A percentile compares a stretch with the other conserved stretches of the same genome.
phyloP scores from a whole-genome alignment of 345 rosid genomes.

The Durio zibethinus region DNA sequence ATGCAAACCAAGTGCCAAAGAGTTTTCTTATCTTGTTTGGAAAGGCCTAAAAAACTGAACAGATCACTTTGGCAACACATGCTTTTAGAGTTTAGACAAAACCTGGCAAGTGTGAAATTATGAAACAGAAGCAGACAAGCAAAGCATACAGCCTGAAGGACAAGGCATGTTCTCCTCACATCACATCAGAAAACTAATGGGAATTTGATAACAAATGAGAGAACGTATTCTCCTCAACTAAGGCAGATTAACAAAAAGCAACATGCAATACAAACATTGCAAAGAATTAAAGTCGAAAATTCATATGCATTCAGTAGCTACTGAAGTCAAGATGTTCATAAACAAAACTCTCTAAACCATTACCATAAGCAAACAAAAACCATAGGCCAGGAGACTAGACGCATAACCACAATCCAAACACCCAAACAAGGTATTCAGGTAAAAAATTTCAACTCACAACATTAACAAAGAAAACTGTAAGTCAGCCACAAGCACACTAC shows the following conservation, averaged over 20 bases:
- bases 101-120: too few species aligned
- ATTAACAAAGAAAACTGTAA: not conserved
- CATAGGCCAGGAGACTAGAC: too few species aligned
- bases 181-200: too few species aligned
- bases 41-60: not conserved
- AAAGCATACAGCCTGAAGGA: too few species aligned
- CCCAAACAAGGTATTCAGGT: constrained; percentile 36
- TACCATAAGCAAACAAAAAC: not conserved
- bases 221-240: not conserved
- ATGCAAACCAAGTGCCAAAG: not conserved
- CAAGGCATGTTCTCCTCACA: too few species aligned
- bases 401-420: constrained; percentile 11
- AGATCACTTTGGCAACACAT: not conserved
- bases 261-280: not conserved
- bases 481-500: not conserved
- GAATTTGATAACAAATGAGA: too few species aligned
- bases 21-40: not conserved
- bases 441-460: constrained; percentile 5
- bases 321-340: not conserved
- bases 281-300: not conserved
- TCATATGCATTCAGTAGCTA: not conserved
- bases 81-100: not conserved
- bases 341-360: not conserved
- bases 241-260: not conserved
- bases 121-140: too few species aligned